phyloP scores from a whole-genome alignment of 2,329 filamentous ascomycete species.

The Sporothrix pallida region DNA sequence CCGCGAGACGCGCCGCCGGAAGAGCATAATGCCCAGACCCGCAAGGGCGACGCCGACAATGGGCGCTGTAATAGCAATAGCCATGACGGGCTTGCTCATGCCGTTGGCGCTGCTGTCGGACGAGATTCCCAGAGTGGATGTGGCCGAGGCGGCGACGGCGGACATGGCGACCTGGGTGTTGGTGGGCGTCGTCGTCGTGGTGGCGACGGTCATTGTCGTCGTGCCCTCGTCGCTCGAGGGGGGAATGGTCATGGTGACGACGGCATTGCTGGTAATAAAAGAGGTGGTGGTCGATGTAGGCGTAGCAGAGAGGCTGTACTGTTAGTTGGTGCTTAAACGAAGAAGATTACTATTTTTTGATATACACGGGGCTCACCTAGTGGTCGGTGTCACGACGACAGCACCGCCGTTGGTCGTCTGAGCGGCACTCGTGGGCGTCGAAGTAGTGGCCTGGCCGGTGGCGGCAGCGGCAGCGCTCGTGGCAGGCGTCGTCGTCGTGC shows the following conservation, averaged over 20 bases:
- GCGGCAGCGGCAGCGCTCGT: conserved; percentile 10
- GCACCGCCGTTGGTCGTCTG: conserved; percentile 4
- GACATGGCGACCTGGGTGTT: conserved; percentile 1
- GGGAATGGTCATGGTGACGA: conserved; percentile 24
- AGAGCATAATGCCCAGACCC: conserved; percentile 36
- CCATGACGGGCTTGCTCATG: conserved; percentile 36
- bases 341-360: too few species aligned
- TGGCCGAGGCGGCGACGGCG: conserved; percentile 16
- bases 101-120: not conserved
- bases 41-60: conserved; percentile 36
- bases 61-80: conserved; percentile 36
- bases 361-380: conserved; percentile 8
- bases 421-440: not conserved
- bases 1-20: conserved; percentile 31
- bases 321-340: not conserved
- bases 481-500: conserved; percentile 2
- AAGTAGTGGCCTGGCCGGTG: not conserved
- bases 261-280: conserved; percentile 31
- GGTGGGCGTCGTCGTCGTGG: conserved; percentile 21
- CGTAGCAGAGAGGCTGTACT: not conserved
- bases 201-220: conserved; percentile 16
- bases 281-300: conserved; percentile 34
- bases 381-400: not conserved
- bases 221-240: not conserved
- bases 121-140: not conserved